Evolutionary conservation across 805 yeast genomes (phyloP), one percentile per base, ranked within the genome.

Genomic region (Priceomyces fermenticarens): DNA sequence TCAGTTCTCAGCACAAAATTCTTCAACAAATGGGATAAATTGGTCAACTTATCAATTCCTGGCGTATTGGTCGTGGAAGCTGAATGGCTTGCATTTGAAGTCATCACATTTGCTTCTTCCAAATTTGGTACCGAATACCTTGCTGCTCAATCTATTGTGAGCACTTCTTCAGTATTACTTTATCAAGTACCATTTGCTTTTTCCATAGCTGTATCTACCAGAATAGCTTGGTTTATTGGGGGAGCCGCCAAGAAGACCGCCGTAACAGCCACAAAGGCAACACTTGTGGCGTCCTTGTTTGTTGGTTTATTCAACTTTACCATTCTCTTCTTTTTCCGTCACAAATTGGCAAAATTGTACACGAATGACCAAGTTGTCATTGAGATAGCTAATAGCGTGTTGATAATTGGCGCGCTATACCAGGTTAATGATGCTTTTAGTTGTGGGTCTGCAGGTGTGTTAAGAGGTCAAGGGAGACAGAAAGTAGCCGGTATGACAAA

Each of bases 181-280:
- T 85, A 83, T 57, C 93, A 85, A 58, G 65, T 85, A 4, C 90
- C 90, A 15, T 83, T 85, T 55, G 88, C 89, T 11, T 73, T 84
- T 30, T 79, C 87, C 7, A 82, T 85, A 40, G 86, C 90, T 3
- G 77, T 85, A 0, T 80, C 88, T 10, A 84, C 91, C 1, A 73
- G 91, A 60, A 76, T 85, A 14, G 91, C 91, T 4, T 83, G 86
- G 71, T 82, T 71, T 47, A 73, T 85, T 41, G 93, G 93, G 17
- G 85, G 88, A 1, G 81, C 74, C 8, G 58, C 73, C 10, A 64
- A 69, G 39, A 60, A 57, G 30, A 60, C 74, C 3, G 67, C 73
- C 2, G 48, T 46, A 20, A 51, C 55, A 1, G 64, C 79, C 0
- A 51, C 70, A 6, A 52, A 51, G n/a, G 67, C 73, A 0, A 58